A percentile compares a stretch with the other conserved stretches of the same genome.
Conservation (phyloP, 352 stramenopile species). For the Plasmopara halstedii region DNA sequence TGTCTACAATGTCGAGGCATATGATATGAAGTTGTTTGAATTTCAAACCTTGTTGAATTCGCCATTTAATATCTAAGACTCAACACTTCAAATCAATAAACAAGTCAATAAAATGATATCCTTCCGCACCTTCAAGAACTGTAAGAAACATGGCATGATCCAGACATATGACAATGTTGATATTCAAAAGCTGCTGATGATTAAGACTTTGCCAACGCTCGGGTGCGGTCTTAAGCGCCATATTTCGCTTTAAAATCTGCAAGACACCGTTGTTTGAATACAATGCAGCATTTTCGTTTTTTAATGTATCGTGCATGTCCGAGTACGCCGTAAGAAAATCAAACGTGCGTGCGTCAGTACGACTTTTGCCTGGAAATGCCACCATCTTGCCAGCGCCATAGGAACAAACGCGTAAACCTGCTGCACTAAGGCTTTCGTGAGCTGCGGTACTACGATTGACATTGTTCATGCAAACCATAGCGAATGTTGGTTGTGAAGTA, state of each 20-base stretch:
- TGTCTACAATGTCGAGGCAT: slow-evolving; percentile 74
- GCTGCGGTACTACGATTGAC: slow-evolving; percentile 80
- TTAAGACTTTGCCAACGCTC: slow-evolving; percentile 71
- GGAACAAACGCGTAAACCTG: slow-evolving; percentile 59
- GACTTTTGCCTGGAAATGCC: slow-evolving; percentile 42
- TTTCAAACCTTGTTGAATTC: slow-evolving; percentile 39
- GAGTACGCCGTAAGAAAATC: slow-evolving; percentile 67
- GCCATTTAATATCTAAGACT: slow-evolving; percentile 40
- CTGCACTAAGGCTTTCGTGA: slow-evolving; percentile 43
- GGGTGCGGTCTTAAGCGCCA: slow-evolving; percentile 53
- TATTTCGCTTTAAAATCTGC: slow-evolving; percentile 63
- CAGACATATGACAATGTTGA: slow-evolving; percentile 77
- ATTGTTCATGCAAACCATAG: slow-evolving; percentile 84
- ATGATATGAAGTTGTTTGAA: slow-evolving; percentile 61
- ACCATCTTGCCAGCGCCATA: slow-evolving; percentile 61
- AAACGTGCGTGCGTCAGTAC: slow-evolving; percentile 35
- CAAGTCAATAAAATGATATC: slow-evolving; percentile 6
- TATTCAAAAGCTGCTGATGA: slow-evolving; percentile 46
- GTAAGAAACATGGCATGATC: slow-evolving; percentile 75
- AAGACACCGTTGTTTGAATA: slow-evolving; percentile 62
- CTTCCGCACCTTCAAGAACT: slow-evolving; percentile 46
- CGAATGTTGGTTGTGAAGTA: slow-evolving; percentile 31
- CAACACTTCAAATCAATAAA: slow-evolving; percentile 1
- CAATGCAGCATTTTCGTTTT: slow-evolving; percentile 40
- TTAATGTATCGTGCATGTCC: slow-evolving; percentile 43